Base-by-base conservation (phyloP, 1,139 yeast species). In the Suhomyces maxii region DNA sequence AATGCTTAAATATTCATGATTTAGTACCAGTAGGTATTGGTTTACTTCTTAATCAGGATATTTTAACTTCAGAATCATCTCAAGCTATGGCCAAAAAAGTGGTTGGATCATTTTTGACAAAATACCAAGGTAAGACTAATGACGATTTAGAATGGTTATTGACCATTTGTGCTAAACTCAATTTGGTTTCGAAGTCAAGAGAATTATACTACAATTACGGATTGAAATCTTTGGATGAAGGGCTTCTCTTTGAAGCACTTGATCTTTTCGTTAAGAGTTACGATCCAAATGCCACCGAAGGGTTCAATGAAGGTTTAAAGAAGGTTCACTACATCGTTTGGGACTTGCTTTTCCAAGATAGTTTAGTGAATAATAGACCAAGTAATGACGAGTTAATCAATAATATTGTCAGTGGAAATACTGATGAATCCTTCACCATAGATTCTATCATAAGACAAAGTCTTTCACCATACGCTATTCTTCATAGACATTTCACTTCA, bases 81-180 rank as follows among this genome's bases (percentile, higher is more conserved):
- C 41, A 42, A n/a, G 45, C 39, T 3, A 45, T 56, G 36, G 57
- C 82, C 28, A 69, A 76, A 51, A 71, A 71, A 39, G 76, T 80
- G 1, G 73, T 89, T 35, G 78, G 83, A 3, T 83, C 82, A 44
- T 74, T 79, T 45, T 67, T 89, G 34, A 90, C 91, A 8, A 67
- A 69, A 13, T 84, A 75, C 57, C 71, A 81, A 36, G 82, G 82
- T 56, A 67, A 75, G 41, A 79, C 84, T 7, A 84, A 84, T 55
- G 93, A 86, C 57, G 96, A 88, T 56, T 73, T 86, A 52, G 95
- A 87, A 60, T 87, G 95, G 95, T 81, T 86, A 30, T 68, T 88
- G 43, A 79, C 88, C 1, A 71, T 76, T 14, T 77, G 82, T 54
- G 73, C 78, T 36, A 67, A 69, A 45, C 60, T 75, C 37, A 69